Evolutionary conservation across 495 filamentous ascomycete genomes (phyloP), one percentile per base, ranked within the genome.

Genomic region (Daldinia loculata): DNA sequence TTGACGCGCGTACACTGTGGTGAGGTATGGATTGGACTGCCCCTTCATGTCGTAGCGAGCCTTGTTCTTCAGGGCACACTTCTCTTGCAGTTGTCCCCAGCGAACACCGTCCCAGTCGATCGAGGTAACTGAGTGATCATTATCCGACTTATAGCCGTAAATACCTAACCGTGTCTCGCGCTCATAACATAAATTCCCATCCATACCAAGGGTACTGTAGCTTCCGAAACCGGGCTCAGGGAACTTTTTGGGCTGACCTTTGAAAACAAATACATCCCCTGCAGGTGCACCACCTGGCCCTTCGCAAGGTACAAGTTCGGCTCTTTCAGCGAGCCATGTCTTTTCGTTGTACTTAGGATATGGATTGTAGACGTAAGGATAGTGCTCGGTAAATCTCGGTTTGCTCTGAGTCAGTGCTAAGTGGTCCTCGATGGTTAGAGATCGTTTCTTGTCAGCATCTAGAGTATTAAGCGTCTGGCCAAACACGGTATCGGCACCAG

Each of bases 171-270:
- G 85, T 22, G 93, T 94, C 76, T 92, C 93, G 7, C 95, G 86
- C 74, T 98, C 95, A 77, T 95, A 99, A 81, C 95, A 99, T 50
- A 98, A 81, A 75, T 95, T 89, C 56, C 92, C 86, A 56, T 89
- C 88, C 48, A 97, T 83, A 0, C 90, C 90, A 19, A 97, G 77
- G 52, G 91, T 77, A 6, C 85, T 82, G 77, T 95, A 92, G 26
- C 90, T 91, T 0, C 95, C 95, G 71, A 96, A 90, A 1, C 89
- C 84, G 15, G 93, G 87, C 8, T 92, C 89, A 0, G 93, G 93
- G 74, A 95, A 92, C 0, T 89, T 86, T 48, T 85, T 78, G 2
- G 90, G 88, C 2, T 90, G 84, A 1, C 93, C 94, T 60, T 82
- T 79, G 62, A 83, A 87, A 29, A 83, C 84, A 14, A 70, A 59